Conservation (phyloP, 2,329 filamentous ascomycete genomes). For the Ceratocystis harringtonii region DNA sequence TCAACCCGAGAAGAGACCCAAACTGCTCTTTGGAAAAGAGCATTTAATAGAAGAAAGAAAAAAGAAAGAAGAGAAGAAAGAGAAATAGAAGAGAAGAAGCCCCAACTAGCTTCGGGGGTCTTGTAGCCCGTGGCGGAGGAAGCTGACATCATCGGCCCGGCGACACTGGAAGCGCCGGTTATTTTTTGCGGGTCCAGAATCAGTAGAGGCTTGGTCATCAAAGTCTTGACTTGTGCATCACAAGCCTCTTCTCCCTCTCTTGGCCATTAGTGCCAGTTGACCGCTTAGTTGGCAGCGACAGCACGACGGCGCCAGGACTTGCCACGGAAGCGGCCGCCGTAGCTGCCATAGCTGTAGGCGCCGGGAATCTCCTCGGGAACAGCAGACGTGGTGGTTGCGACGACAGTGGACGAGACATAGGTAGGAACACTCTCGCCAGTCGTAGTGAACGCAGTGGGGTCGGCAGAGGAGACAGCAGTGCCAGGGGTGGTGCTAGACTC, state of each 20-base stretch:
- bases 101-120: neutral
- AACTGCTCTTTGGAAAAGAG: neutral
- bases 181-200: neutral
- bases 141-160: neutral
- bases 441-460: neutral
- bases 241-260: neutral
- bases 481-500: neutral
- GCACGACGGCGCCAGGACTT: constrained; percentile 11
- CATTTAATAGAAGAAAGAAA: neutral
- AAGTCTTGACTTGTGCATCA: neutral
- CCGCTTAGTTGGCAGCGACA: constrained; percentile 8
- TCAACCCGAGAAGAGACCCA: neutral
- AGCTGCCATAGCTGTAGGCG: constrained; percentile 13
- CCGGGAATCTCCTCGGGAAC: constrained; percentile 11
- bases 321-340: constrained; percentile 8
- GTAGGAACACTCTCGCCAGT: neutral
- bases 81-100: constrained; percentile 1
- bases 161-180: neutral
- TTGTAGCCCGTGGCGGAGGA: neutral
- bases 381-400: neutral
- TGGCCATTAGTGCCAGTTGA: neutral
- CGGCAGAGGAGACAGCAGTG: constrained; percentile 11
- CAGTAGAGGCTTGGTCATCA: neutral
- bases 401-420: neutral
- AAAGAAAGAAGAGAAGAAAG: neutral